Evolutionary conservation across 495 filamentous ascomycete genomes (phyloP), one percentile per base, ranked within the genome.

Genomic region (Hypomontagnella submonticulosa): DNA sequence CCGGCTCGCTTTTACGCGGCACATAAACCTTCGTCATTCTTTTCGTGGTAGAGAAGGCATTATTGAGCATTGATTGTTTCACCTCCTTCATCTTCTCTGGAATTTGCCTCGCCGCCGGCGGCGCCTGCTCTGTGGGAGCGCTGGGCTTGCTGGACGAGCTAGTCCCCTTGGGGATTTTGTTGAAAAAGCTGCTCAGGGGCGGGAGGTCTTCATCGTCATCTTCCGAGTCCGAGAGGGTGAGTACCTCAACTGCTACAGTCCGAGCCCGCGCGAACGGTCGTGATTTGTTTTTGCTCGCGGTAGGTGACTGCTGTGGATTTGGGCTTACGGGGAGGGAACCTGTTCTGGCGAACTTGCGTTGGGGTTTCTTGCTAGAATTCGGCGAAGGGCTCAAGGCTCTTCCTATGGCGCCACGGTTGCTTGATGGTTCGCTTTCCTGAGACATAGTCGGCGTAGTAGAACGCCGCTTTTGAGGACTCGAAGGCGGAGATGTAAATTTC

Each of bases 201-300:
- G 71, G 71, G 0, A 73, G 63, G 0, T 61, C 59, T 10, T 52
- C 48, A 8, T 54, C 47, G 20, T 61, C 76, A 0, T 57, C 34
- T 16, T 76, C 74, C 38, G 82, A 76, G 18, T 73, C 76, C 0
- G 73, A 32, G 3, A 76, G 74, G 0, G 84, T 71, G 0, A 48
- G 9, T 2, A 63, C 67, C 44, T 78, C 66, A 12, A 83, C 74
- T n/a, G 83, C 71, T 4, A 74, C 60, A 4, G 80, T 83, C 11
- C 75, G 78, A 18, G 81, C 76, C n/a, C 81, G 83, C 10, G 76
- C 72, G 36, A 83, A 79, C 8, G 41, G 34, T n/a, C 65, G 40
- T 40, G 52, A 27, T 9, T 27, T 57, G 16, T 19, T 50, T 19
- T 42, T 48, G 38, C 15, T 42, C n/a, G 3, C 53, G 2, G 18